Conservation (phyloP, 1,139 yeast species). For the Geotrichum aggregatum region DNA sequence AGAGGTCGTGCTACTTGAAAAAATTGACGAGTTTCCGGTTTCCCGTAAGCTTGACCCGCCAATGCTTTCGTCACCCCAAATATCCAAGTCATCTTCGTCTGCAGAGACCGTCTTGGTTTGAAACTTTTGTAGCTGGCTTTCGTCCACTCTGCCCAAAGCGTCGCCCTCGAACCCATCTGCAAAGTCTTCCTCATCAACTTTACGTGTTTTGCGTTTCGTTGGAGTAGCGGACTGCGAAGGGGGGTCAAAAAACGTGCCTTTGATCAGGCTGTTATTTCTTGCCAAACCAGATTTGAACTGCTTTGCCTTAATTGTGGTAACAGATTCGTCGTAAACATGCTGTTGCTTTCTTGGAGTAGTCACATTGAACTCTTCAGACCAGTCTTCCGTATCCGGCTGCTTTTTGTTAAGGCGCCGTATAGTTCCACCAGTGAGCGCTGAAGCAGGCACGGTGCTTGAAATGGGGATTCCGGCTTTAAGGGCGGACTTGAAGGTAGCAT, state of each 20-base stretch:
- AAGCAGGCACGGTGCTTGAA: background rate
- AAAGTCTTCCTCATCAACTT: constrained; percentile 18
- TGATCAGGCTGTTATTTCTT: constrained; percentile 16
- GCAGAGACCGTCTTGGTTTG: background rate
- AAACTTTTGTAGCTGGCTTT: constrained; percentile 8
- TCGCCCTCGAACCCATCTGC: constrained; percentile 16
- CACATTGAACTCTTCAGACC: background rate
- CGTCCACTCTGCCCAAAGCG: constrained; percentile 1
- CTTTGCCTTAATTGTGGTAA: constrained; percentile 13
- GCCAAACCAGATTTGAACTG: background rate
- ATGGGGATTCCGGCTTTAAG: background rate
- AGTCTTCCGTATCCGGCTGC: background rate
- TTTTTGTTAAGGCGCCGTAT: constrained; percentile 6
- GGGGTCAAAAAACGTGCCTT: constrained; percentile 21
- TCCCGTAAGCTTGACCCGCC: background rate
- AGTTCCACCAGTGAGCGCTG: constrained; percentile 6
- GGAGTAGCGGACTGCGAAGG: constrained; percentile 12
- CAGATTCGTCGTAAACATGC: background rate
- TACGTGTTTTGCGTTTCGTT: constrained; percentile 3
- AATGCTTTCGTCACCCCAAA: constrained; percentile 15
- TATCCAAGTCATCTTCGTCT: constrained; percentile 10
- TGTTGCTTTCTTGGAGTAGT: constrained; percentile 2
- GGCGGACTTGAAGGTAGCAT: background rate
- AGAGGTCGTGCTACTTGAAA: constrained; percentile 16
- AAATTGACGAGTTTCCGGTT: constrained; percentile 13